Base-by-base conservation (phyloP, 352 stramenopile species). In the Globisporangium recalcitrans region DNA sequence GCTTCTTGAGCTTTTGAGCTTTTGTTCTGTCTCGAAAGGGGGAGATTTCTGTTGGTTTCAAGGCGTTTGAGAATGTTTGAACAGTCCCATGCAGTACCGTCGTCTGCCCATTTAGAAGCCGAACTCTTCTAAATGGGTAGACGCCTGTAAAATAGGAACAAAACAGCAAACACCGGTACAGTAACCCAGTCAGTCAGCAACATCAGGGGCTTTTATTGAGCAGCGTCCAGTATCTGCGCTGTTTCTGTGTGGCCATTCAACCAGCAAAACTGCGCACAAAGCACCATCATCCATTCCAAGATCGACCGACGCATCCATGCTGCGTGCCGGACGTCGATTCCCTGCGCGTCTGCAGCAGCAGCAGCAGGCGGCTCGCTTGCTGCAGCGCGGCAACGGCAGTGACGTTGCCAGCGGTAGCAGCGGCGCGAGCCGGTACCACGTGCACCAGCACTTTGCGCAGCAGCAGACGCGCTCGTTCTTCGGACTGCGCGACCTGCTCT, bases 401-500 rank as follows among this genome's bases (percentile, higher is more conserved):
- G 59, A n/a, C 31, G 42, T 21, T 14, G 22, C 22, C 22, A 19
- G 10, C 40, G 31, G 9, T 0, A 49, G 26, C 47, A 44, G 22
- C 48, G 36, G 19, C 16, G 42, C 36, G 51, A 60, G 49, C 38
- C 51, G 36, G 47, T 59, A 44, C n/a, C 49, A 52, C 8, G 36
- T 65, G 49, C 60, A 57, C 19, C 60, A 54, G 36, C 54, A 58
- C 36, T 46, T 46, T 22, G 38, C 0, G 38, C 38, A 46, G 16
- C 60, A 47, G 11, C 66, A 89, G 46, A 48, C 67, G 38, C 80
- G 83, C 19, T 47, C 72, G 38, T 89, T 92, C 59, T 74, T 91
- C 24, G 83, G 83, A 0, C 67, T 91, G 44, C 78, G 75, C 51
- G 83, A 90, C 6, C 46, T 86, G 54, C 52, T 92, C 40, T 91